Conservation (phyloP, 2,329 filamentous ascomycete species). For the Botrytis fragariae region DNA sequence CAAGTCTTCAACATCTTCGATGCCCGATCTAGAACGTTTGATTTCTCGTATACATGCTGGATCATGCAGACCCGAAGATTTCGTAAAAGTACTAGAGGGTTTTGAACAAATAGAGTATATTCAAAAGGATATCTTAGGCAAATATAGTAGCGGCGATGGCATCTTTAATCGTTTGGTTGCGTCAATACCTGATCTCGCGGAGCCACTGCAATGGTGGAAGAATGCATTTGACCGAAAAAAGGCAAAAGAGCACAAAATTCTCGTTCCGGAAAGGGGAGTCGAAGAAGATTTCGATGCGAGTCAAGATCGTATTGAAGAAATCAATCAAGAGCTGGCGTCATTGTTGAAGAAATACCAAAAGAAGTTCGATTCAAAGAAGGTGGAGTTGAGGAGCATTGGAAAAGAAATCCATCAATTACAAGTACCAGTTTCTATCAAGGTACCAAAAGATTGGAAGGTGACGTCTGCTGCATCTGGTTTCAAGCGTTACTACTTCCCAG, state of each 20-base stretch:
- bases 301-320: conserved; percentile 69
- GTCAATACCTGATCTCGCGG: conserved; percentile 79
- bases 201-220: conserved; percentile 79
- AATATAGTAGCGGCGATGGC: conserved; percentile 73
- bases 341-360: conserved; percentile 70
- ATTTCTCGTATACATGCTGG: conserved; percentile 94
- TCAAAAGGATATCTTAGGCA: conserved; percentile 67
- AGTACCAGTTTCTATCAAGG: conserved; percentile 76
- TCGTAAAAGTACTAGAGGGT: conserved; percentile 87
- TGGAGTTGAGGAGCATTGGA: conserved; percentile 80
- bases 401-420: conserved; percentile 98
- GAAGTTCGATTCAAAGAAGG: conserved; percentile 66
- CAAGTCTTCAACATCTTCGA: conserved; percentile 79
- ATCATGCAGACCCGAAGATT: conserved; percentile 86
- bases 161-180: conserved; percentile 80
- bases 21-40: conserved; percentile 90
- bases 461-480: conserved; percentile 92
- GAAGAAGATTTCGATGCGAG: conserved; percentile 91
- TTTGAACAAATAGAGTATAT: conserved; percentile 98
- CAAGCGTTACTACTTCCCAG: conserved; percentile 90
- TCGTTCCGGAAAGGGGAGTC: conserved; percentile 82
- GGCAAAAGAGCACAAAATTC: conserved; percentile 73
- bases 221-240: conserved; percentile 82
- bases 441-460: conserved; percentile 87
- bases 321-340: conserved; percentile 69